Evolutionary conservation across 2,329 filamentous ascomycete genomes (phyloP).

Genomic region (Claviceps pazoutovae): DNA sequence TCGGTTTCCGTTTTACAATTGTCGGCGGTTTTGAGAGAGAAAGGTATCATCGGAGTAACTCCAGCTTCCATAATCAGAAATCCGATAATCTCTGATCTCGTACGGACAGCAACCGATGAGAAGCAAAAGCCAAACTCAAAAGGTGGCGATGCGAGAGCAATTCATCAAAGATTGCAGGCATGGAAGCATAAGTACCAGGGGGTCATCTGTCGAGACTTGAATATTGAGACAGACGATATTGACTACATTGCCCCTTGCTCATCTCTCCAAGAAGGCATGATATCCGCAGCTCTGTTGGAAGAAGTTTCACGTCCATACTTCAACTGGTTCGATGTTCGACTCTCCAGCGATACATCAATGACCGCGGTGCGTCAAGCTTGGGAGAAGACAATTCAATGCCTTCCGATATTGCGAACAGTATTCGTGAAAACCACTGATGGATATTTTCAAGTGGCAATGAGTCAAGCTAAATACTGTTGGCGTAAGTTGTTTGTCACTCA

Average conservation of each 20-base stretch:
- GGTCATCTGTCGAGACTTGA: constrained; percentile 37
- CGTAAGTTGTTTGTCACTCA: constrained; percentile 17
- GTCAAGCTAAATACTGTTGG: constrained; percentile 29
- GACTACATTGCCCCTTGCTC: constrained; percentile 73
- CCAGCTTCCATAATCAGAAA: constrained; percentile 56
- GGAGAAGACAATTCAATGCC: constrained; percentile 31
- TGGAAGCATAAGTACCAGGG: constrained; percentile 47
- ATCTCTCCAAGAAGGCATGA: constrained; percentile 73
- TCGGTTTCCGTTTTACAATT: constrained; percentile 73
- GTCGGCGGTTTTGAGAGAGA: constrained; percentile 45
- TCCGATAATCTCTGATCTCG: constrained; percentile 34
- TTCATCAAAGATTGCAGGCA: constrained; percentile 48
- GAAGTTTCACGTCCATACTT: constrained; percentile 53
- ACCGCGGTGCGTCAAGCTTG: constrained; percentile 42
- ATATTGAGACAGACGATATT: constrained; percentile 36
- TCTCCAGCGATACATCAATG: constrained; percentile 32
- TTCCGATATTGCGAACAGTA: constrained; percentile 55
- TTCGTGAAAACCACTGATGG: constrained; percentile 66
- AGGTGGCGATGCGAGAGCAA: constrained; percentile 25
- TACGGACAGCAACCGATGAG: constrained; percentile 18
- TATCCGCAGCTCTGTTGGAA: constrained; percentile 50
- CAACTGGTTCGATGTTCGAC: constrained; percentile 52
- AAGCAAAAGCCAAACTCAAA: background rate
- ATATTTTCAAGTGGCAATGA: constrained; percentile 57
- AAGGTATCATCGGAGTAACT: constrained; percentile 45